These are phyloP conservation scores for Nitzschia inconspicua DNA, from an alignment of 108 stramenopile genomes.

Conservation along the genomic window DNA sequence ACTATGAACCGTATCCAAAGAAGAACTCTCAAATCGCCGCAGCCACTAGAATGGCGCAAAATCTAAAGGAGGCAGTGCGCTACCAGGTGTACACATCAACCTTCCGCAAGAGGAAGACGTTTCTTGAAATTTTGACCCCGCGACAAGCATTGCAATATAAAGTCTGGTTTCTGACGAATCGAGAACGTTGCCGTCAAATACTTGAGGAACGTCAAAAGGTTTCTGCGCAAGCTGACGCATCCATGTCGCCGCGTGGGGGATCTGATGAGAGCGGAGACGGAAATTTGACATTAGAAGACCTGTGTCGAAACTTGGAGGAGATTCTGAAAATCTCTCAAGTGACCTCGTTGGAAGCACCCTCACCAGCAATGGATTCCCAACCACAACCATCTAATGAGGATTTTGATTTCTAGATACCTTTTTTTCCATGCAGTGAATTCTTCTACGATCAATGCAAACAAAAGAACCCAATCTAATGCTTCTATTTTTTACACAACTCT, in stretches of 20 bases:
- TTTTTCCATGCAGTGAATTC: too few relatives aligned
- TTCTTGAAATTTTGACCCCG: conserved; percentile 62
- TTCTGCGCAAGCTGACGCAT: neutral
- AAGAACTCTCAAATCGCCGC: conserved; percentile 44
- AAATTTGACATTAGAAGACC: conserved; percentile 12
- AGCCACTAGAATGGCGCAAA: conserved; percentile 43
- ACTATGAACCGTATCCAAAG: neutral
- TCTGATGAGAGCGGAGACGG: neutral
- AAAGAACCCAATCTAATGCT: too few relatives aligned
- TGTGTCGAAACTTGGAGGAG: conserved; percentile 23
- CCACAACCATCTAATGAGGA: too few relatives aligned
- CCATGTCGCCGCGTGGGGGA: neutral
- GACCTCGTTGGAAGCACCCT: too few relatives aligned
- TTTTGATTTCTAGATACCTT: too few relatives aligned
- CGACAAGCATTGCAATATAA: conserved; percentile 50
- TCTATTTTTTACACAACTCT: too few relatives aligned
- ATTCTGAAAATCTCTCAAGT: conserved; percentile 24
- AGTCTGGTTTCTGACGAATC: conserved; percentile 59
- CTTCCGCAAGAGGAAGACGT: conserved; percentile 39
- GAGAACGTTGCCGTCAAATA: conserved; percentile 23
- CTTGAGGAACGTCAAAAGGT: neutral
- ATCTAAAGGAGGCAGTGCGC: conserved; percentile 56
- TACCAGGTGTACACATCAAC: conserved; percentile 51
- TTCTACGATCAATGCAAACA: too few relatives aligned
- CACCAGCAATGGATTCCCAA: too few relatives aligned